Conservation (phyloP, 2,329 filamentous ascomycete species). For the Fusarium multiceps region DNA sequence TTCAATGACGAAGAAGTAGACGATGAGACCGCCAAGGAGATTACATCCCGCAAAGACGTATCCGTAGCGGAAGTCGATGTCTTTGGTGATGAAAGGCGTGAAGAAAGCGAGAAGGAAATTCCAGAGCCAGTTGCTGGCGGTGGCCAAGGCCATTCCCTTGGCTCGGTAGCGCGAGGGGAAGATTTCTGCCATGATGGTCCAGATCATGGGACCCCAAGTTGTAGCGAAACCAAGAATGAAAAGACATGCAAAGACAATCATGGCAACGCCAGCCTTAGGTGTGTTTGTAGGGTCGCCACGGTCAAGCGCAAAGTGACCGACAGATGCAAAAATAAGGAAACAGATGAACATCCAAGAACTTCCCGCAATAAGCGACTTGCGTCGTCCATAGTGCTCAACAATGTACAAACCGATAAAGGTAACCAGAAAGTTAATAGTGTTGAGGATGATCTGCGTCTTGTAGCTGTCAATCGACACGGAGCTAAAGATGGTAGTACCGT, state of each 20-base stretch:
- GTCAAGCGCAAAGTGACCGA: constrained; percentile 62
- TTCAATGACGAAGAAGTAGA: constrained; percentile 84
- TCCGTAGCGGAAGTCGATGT: constrained; percentile 78
- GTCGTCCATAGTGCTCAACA: constrained; percentile 74
- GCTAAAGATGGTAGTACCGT: constrained; percentile 64
- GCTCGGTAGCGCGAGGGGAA: constrained; percentile 72
- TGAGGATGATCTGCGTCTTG: constrained; percentile 74
- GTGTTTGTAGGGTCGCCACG: constrained; percentile 45
- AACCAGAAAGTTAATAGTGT: constrained; percentile 73
- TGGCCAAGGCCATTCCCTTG: constrained; percentile 69
- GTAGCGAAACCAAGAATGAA: constrained; percentile 75
- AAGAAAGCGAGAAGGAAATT: constrained; percentile 83
- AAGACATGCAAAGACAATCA: constrained; percentile 72
- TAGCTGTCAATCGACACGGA: constrained; percentile 67
- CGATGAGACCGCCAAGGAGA: constrained; percentile 69
- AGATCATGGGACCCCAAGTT: constrained; percentile 74
- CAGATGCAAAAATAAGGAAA: constrained; percentile 68
- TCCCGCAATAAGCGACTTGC: constrained; percentile 71
- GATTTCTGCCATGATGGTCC: constrained; percentile 73
- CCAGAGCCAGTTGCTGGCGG: constrained; percentile 74
- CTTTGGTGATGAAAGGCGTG: constrained; percentile 79
- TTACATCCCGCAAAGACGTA: constrained; percentile 82
- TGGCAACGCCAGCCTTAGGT: constrained; percentile 64
- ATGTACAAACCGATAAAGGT: constrained; percentile 77
- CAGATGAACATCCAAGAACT: constrained; percentile 70